Percentiles rank a stretch among this genome's conserved stretches.
These are phyloP conservation scores for Exophiala sideris DNA, from an alignment of 2,329 filamentous ascomycete genomes.

Conservation along the genomic window DNA sequence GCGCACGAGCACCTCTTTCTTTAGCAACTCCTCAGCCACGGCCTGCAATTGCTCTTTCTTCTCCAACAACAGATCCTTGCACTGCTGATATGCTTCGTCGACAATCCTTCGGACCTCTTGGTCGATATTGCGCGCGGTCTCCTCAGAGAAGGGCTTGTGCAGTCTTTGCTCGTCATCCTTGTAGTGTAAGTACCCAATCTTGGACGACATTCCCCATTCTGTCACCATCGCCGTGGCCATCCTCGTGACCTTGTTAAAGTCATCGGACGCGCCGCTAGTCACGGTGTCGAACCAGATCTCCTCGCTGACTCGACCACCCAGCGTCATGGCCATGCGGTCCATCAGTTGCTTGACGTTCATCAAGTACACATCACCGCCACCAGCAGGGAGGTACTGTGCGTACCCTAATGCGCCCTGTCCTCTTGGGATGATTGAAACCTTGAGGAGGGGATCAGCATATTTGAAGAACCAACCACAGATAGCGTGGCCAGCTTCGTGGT, in stretches of 20 bases:
- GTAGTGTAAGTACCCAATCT: conserved; percentile 90
- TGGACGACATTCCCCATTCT: conserved; percentile 97
- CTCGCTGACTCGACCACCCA: conserved; percentile 91
- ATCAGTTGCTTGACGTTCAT: conserved; percentile 95
- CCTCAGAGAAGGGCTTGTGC: conserved; percentile 93
- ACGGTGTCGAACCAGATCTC: conserved; percentile 96
- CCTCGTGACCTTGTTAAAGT: conserved; percentile 96
- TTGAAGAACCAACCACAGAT: conserved; percentile 98
- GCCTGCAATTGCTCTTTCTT: conserved; percentile 87
- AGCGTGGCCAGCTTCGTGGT: conserved; percentile 96
- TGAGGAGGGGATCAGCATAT: conserved; percentile 93
- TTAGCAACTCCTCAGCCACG: conserved; percentile 86
- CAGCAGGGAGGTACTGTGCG: conserved; percentile 89
- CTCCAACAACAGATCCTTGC: conserved; percentile 73
- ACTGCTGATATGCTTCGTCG: conserved; percentile 88
- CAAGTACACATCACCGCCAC: conserved; percentile 74
- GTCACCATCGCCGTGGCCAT: conserved; percentile 98
- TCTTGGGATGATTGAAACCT: conserved; percentile 97
- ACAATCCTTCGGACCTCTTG: conserved; percentile 86
- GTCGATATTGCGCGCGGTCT: conserved; percentile 90
- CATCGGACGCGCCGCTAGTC: conserved; percentile 89
- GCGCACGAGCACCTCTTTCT: conserved; percentile 83
- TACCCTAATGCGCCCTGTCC: conserved; percentile 92
- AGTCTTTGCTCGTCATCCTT: conserved; percentile 76
- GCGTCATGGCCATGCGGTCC: conserved; percentile 99